Percentiles rank a stretch among this genome's conserved stretches.
phyloP scores from a whole-genome alignment of 2,329 filamentous ascomycete genomes.

The Exophiala calicioides region DNA sequence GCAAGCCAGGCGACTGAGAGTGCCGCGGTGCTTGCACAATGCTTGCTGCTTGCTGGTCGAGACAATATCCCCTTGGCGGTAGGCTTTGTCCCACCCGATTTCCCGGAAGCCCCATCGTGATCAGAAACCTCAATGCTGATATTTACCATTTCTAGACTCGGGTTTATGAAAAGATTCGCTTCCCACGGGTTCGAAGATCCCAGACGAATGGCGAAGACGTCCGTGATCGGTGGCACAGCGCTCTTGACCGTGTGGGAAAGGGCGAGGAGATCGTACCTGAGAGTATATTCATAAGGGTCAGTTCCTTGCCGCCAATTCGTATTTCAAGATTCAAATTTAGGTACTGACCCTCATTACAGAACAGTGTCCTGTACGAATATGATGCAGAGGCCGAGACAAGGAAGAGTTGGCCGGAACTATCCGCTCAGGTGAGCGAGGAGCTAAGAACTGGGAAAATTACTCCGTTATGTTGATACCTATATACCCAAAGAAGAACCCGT shows the following conservation, averaged over 20 bases:
- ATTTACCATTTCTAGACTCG: too few species aligned
- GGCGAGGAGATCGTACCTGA: slow-evolving; percentile 51
- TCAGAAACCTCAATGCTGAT: too few species aligned
- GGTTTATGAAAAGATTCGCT: slow-evolving; percentile 34
- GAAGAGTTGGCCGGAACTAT: slow-evolving; percentile 47
- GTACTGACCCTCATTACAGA: slow-evolving; percentile 34
- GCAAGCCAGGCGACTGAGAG: slow-evolving; percentile 48
- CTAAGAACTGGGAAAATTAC: slow-evolving; percentile 41
- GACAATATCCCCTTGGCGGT: slow-evolving; percentile 24
- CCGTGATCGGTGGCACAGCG: slow-evolving; percentile 55
- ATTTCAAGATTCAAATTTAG: not conserved
- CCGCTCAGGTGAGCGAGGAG: slow-evolving; percentile 40
- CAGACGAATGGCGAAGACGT: slow-evolving; percentile 52
- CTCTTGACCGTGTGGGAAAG: slow-evolving; percentile 47
- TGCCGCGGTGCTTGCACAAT: slow-evolving; percentile 39
- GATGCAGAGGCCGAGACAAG: slow-evolving; percentile 50
- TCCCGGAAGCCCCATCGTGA: too few species aligned
- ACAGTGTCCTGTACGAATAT: slow-evolving; percentile 50
- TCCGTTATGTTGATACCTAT: slow-evolving; percentile 38
- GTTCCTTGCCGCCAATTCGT: not conserved
- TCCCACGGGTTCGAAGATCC: slow-evolving; percentile 46
- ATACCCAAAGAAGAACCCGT: too few species aligned
- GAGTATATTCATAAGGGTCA: slow-evolving; percentile 45
- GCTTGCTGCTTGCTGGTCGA: slow-evolving; percentile 22
- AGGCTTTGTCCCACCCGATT: not conserved